Percentiles rank a stretch among this genome's conserved stretches.
phyloP scores from a whole-genome alignment of 1,139 yeast genomes.

The Debaryomyces singareniensis region DNA sequence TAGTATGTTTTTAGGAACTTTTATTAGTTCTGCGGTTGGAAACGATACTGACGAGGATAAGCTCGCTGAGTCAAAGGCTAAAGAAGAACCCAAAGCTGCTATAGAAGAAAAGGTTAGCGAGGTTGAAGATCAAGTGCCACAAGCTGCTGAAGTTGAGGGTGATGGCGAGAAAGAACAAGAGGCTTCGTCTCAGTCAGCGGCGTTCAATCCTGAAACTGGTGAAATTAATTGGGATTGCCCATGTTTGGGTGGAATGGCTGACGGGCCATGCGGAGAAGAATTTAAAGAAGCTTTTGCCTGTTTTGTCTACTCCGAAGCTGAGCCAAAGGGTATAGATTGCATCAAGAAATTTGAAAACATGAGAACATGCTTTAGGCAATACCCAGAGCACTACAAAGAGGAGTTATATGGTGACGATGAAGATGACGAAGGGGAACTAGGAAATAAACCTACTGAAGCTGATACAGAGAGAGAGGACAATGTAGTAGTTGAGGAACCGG shows the following conservation, averaged over 20 bases:
- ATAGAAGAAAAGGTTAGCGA: slow-evolving; percentile 5
- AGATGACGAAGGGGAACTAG: slow-evolving; percentile 7
- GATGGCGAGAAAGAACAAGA: slow-evolving; percentile 10
- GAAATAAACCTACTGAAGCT: slow-evolving; percentile 9
- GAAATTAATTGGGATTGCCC: slow-evolving; percentile 99
- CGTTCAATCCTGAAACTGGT: slow-evolving; percentile 95
- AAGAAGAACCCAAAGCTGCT: slow-evolving; percentile 7
- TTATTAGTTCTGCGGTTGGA: no score
- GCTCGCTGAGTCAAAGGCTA: slow-evolving; percentile 6
- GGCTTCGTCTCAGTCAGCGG: slow-evolving; percentile 46
- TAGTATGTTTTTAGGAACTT: no score
- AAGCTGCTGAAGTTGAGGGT: slow-evolving; percentile 9
- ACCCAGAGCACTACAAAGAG: slow-evolving; percentile 93
- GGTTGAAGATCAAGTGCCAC: slow-evolving; percentile 5
- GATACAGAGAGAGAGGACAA: slow-evolving; percentile 3
- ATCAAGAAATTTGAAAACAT: slow-evolving; percentile 83
- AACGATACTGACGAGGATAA: slow-evolving; percentile 3
- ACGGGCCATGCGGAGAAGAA: slow-evolving; percentile 98
- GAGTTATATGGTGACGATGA: slow-evolving; percentile 73
- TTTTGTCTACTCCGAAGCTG: slow-evolving; percentile 89
- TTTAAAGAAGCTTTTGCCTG: slow-evolving; percentile 95
- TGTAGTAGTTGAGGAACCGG: slow-evolving; percentile 1
- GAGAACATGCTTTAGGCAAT: slow-evolving; percentile 91
- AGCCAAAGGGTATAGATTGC: slow-evolving; percentile 97
- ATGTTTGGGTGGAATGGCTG: slow-evolving; percentile 99